Evolutionary conservation across 352 stramenopile genomes (phyloP), one percentile per base, ranked within the genome.

Genomic region (Globisporangium cylindrosporum): DNA sequence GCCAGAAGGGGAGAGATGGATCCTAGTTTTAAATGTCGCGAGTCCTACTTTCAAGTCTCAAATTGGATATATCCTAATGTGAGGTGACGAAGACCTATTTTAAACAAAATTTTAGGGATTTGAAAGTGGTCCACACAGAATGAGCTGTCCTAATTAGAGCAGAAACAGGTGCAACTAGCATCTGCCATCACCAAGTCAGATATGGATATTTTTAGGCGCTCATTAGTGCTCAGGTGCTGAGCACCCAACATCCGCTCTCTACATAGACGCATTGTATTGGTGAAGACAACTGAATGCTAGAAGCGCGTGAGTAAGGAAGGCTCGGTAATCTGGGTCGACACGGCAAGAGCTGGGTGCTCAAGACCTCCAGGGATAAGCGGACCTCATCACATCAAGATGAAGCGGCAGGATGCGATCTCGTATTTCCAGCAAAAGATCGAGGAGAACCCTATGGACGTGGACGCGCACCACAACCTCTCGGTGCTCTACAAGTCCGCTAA

Each of bases 391-490:
- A 14, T 20, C 15, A 61, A 56, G 29, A 82, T 85, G 72, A 80
- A 82, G 75, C 73, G 80, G 2, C 54, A 80, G 51, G 78, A 86
- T 36, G 84, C 82, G 64, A 87, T 91, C 59, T 72, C 74, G 68
- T 81, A 88, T 69, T 93, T 90, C 71, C 76, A 82, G 63, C 67
- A 69, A 27, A 89, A 88, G 64, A 74, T 82, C 5, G 71, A 81
- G 8, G 70, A 80, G 32, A 82, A 90, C 62, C 71, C 84, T 43
- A 82, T 89, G 74, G 75, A 91, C 48, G 70, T 67, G 3, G 74
- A 75, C 67, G 80, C 80, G 25, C 80, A 89, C 57, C 82, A 89
- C 60, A 65, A 91, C 58, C 67, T 91, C 22, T 76, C 85, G n/a
- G 80, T 82, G 56, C 62, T 93, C 5, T 83, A 77, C 32, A 75